Percentiles rank a stretch among this genome's conserved stretches.
These are phyloP conservation scores for Trypanosoma lewisi DNA, from an alignment of 208 protist species.

Conservation along the genomic window DNA sequence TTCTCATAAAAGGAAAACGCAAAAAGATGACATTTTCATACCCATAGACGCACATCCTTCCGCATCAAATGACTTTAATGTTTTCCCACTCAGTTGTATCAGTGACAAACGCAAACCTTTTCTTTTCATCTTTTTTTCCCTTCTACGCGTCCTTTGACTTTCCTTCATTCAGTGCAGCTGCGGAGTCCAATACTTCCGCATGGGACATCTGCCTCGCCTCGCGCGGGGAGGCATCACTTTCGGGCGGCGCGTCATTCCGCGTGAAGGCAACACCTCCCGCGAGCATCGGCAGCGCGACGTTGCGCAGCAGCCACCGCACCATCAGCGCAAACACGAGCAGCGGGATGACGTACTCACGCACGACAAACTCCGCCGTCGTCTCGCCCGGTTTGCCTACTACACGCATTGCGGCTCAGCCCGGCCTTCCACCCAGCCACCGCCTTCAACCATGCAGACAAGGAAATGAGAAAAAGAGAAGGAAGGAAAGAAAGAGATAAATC, in stretches of 20 bases:
- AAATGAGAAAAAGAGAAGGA: conserved; percentile 5
- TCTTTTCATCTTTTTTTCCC: background rate
- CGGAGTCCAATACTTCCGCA: background rate
- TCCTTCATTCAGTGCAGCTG: background rate
- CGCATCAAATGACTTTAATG: background rate
- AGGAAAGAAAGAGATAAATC: background rate
- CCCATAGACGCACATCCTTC: background rate
- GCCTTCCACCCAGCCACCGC: background rate
- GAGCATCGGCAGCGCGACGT: conserved; percentile 47
- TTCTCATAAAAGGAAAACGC: no score
- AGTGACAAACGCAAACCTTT: background rate
- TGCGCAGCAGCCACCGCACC: conserved; percentile 41
- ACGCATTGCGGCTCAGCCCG: background rate
- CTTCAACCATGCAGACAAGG: conserved; percentile 1
- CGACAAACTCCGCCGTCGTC: conserved; percentile 32
- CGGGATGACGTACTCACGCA: conserved; percentile 68
- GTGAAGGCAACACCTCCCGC: conserved; percentile 29
- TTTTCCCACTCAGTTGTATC: background rate
- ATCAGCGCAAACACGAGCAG: conserved; percentile 43
- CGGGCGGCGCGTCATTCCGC: background rate
- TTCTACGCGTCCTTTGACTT: background rate
- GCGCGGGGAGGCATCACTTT: background rate
- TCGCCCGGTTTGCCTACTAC: conserved; percentile 24
- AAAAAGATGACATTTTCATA: background rate
- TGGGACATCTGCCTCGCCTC: conserved; percentile 4